Conservation (phyloP, 2,329 filamentous ascomycete genomes). For the Aspergillus piperis region DNA sequence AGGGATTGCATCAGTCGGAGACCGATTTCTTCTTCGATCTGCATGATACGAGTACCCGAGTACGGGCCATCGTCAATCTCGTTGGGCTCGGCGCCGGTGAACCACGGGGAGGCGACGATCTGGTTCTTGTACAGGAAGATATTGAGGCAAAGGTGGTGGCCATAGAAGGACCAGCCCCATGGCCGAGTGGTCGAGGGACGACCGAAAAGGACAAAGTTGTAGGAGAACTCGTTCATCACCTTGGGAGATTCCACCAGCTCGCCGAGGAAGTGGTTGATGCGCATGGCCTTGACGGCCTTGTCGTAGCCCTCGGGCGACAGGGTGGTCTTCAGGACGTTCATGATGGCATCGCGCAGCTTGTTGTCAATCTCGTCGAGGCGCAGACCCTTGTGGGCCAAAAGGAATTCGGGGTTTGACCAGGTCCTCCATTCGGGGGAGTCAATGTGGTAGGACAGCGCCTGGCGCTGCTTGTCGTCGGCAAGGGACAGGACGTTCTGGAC, state of each 20-base stretch:
- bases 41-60: constrained; percentile 65
- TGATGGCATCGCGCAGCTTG: constrained; percentile 51
- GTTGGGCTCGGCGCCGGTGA: constrained; percentile 80
- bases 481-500: constrained; percentile 50
- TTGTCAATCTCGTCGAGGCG: constrained; percentile 64
- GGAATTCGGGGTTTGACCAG: constrained; percentile 72
- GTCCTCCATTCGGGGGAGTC: constrained; percentile 72
- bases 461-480: constrained; percentile 53
- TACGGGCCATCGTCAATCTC: constrained; percentile 66
- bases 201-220: constrained; percentile 75
- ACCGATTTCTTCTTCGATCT: constrained; percentile 64
- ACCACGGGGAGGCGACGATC: constrained; percentile 71
- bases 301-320: constrained; percentile 70
- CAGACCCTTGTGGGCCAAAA: constrained; percentile 68
- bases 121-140: constrained; percentile 67
- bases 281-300: constrained; percentile 70
- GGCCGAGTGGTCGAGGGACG: constrained; percentile 57
- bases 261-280: constrained; percentile 73
- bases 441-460: constrained; percentile 60
- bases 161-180: constrained; percentile 76
- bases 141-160: constrained; percentile 75
- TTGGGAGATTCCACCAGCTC: constrained; percentile 62
- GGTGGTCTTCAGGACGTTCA: constrained; percentile 58
- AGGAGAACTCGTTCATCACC: constrained; percentile 73
- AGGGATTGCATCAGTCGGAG: constrained; percentile 71